Evolutionary conservation across 352 stramenopile species (phyloP), one percentile per base, ranked within the genome.

Genomic region (Pythium coloratum): DNA sequence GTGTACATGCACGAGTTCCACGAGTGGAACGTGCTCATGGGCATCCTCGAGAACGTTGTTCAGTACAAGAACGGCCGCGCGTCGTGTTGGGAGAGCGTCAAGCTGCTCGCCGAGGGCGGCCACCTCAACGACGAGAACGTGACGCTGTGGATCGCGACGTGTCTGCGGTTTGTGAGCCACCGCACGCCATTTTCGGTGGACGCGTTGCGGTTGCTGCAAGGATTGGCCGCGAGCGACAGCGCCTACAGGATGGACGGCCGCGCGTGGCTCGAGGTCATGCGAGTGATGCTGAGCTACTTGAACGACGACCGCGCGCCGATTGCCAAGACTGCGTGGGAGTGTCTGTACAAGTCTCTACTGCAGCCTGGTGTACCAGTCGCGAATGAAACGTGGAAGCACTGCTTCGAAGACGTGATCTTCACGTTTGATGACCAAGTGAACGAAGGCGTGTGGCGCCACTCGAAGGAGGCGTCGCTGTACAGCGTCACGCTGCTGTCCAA

Each of bases 1-100:
- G 86, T 94, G 67, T 96, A 96, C 77, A 92, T 96, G 86, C 82
- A 93, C 66, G 75, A 91, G 34, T 92, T 92, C 55, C 75, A 87
- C 71, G 86, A 95, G 59, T 92, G 86, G 84, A 55, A 81, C n/a
- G 76, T 91, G 14, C 67, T 92, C 16, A 62, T 94, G 58, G 80
- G 82, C 20, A 88, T 96, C 33, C 58, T 96, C 18, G 77, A 90
- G 53, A 84, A 88, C 38, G 81, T 94, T 1, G 84, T 92, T 14
- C 81, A 91, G 76, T 89, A 89, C 68, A 90, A 89, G 24, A 90
- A 89, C 54, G 86, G 80, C 13, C 78, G 83, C 9, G 76, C 81
- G 6, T 74, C 83, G 26, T 92, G 84, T 66, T 92, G 86, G 81
- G 88, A 96, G 55, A 92, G 83, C 38, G 77, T 94, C 44, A 77